Percentiles rank a stretch among this genome's conserved stretches.
These are phyloP conservation scores for Annulohypoxylon nitens DNA, from an alignment of 495 filamentous ascomycete species.

Conservation along the genomic window DNA sequence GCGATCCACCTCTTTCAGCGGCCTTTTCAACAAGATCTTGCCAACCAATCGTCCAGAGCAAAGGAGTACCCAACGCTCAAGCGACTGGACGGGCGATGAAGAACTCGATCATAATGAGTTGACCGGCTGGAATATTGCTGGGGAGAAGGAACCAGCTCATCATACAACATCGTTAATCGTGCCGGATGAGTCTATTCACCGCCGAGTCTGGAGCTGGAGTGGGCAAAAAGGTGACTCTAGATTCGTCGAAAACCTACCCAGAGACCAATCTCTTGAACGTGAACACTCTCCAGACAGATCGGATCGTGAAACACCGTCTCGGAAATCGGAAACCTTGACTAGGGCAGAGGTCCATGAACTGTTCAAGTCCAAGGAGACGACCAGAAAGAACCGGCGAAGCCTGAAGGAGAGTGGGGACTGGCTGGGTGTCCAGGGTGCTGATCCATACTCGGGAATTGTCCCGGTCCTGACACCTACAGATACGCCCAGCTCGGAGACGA, in stretches of 20 bases:
- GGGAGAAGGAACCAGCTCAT: slow-evolving; percentile 27
- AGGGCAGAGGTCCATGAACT: slow-evolving; percentile 42
- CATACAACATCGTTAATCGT: slow-evolving; percentile 9
- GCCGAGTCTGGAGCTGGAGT: slow-evolving; percentile 39
- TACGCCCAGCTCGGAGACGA: slow-evolving; percentile 46
- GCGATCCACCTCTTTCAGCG: slow-evolving; percentile 50
- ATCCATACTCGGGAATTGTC: slow-evolving; percentile 64
- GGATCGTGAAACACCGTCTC: slow-evolving; percentile 39
- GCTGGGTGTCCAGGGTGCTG: slow-evolving; percentile 67
- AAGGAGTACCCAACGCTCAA: slow-evolving; percentile 54
- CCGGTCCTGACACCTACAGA: slow-evolving; percentile 60
- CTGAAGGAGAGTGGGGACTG: slow-evolving; percentile 64
- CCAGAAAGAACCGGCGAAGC: slow-evolving; percentile 53
- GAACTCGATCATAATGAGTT: slow-evolving; percentile 42
- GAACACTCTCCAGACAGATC: slow-evolving; percentile 39
- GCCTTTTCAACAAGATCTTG: slow-evolving; percentile 54
- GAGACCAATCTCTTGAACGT: slow-evolving; percentile 24
- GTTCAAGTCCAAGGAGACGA: slow-evolving; percentile 55
- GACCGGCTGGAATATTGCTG: slow-evolving; percentile 47
- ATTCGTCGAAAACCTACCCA: slow-evolving; percentile 31
- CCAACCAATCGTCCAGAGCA: slow-evolving; percentile 60
- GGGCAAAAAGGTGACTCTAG: slow-evolving; percentile 39
- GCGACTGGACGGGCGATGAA: slow-evolving; percentile 39
- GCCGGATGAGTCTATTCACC: slow-evolving; percentile 26
- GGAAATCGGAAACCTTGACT: slow-evolving; percentile 23